These are phyloP conservation scores for Protea cynaroides DNA, from an alignment of 164 flowering plant species.

Conservation along the genomic window DNA sequence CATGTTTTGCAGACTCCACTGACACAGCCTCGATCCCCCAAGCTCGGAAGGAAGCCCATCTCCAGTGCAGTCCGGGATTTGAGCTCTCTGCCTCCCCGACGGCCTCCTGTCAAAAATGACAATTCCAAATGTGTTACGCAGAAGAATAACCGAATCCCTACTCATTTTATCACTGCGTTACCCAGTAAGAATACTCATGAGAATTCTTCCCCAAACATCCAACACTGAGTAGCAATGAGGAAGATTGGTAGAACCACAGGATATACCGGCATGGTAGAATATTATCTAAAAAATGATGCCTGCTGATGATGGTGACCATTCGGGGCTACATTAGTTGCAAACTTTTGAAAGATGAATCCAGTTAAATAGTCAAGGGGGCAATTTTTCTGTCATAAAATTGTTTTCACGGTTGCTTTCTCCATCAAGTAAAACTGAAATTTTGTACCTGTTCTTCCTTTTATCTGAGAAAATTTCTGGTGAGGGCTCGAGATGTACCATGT, in stretches of 20 bases:
- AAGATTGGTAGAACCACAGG: neutral
- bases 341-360: neutral
- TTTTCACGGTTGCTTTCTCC: neutral
- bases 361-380: neutral
- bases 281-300: neutral
- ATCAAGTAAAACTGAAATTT: conserved; percentile 1
- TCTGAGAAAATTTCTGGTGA: conserved; percentile 1
- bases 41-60: conserved; percentile 35
- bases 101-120: conserved; percentile 24
- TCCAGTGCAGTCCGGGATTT: conserved; percentile 18
- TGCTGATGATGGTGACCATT: neutral
- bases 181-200: conserved; percentile 34
- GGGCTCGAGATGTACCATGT: neutral
- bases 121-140: conserved; percentile 19
- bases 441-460: neutral
- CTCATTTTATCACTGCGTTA: conserved; percentile 18
- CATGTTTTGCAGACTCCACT: conserved; percentile 36
- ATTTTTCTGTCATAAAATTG: neutral
- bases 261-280: conserved; percentile 1
- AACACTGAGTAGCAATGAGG: conserved; percentile 17
- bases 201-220: conserved; percentile 72
- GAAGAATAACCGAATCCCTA: conserved; percentile 22
- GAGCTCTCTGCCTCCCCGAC: conserved; percentile 32
- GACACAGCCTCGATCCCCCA: conserved; percentile 39
- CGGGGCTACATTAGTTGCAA: neutral